Evolutionary conservation across 768 basidiomycete species (phyloP).

Genomic region (Pleurotus sapidus): DNA sequence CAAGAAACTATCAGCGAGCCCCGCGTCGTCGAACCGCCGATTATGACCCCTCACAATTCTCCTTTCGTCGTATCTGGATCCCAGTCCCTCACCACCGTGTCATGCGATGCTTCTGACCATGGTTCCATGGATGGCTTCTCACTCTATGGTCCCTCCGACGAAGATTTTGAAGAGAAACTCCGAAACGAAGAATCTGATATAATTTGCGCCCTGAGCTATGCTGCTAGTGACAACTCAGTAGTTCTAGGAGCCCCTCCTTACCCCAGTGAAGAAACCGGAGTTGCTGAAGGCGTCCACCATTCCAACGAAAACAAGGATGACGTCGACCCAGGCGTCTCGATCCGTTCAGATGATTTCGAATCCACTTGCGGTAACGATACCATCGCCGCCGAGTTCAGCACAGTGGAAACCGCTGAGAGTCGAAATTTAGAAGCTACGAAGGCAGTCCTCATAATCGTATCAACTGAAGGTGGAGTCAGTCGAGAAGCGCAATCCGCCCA

Average conservation of each 20-base stretch:
- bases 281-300: too few species aligned
- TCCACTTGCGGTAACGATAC: slow-evolving; percentile 6
- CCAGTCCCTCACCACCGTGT: neutral
- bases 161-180: slow-evolving; percentile 19
- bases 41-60: too few species aligned
- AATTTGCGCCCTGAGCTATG: slow-evolving; percentile 17
- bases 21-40: too few species aligned
- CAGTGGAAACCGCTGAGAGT: neutral
- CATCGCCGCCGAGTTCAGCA: neutral
- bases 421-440: neutral
- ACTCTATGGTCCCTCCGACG: neutral
- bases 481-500: too few species aligned
- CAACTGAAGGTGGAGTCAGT: too few species aligned
- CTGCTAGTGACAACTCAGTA: neutral
- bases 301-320: too few species aligned
- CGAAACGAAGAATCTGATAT: slow-evolving; percentile 26
- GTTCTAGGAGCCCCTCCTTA: too few species aligned
- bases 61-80: neutral
- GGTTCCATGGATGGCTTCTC: neutral
- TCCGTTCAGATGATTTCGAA: neutral
- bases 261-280: too few species aligned
- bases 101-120: slow-evolving; percentile 1
- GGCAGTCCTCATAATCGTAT: neutral
- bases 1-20: too few species aligned
- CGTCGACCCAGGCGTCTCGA: too few species aligned